Evolutionary conservation across 164 flowering plant genomes (phyloP), one percentile per base, ranked within the genome.

Genomic region (Kingdonia uniflora): DNA sequence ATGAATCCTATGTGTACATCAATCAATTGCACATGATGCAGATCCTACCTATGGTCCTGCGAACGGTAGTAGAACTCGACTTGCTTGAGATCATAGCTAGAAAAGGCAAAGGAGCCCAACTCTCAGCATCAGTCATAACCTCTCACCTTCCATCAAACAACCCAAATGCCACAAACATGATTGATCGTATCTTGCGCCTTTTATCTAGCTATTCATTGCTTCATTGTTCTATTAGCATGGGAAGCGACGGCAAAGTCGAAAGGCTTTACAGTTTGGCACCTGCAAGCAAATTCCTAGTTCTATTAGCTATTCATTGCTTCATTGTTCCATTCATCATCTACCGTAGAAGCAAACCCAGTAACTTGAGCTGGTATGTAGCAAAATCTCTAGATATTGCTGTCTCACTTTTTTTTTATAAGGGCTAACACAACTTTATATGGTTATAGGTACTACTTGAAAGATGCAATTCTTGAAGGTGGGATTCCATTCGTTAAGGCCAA

Each of bases 281-380:
- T 1, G 59, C 56, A 0, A 50, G 44, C 59, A 66, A 53, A 24
- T 63, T 40, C 63, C 49, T 66, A 2, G 37, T 64, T 11, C 47
- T 8, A 11, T 52, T 60, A 17, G 48, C 63, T 35, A 48, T 59
- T 21, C 68, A 71, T 2, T 71, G 43, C 3, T 67, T 68, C 0
- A n/a, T 64, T 5, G 62, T 49, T 0, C 63, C 68, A 1, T 12
- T 64, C 17, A 1, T 64, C 42, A 21, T 41, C 17, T 24, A 61
- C 61, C 2, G 45, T 40, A 68, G 63, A 17, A 68, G 60, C 35
- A 66, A 64, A 55, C 68, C 66, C 55, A 52, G 66, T 49, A 38
- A 58, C n/a, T n/a, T n/a, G n/a, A n/a, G n/a, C n/a, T n/a, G 42
- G 63, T 64, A 4, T 70, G 75, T 56, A 75, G 79, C 79, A 72